Percentiles rank a stretch among this genome's conserved stretches.
These are phyloP conservation scores for Russula abietina DNA, from an alignment of 768 basidiomycete species.

Conservation along the genomic window DNA sequence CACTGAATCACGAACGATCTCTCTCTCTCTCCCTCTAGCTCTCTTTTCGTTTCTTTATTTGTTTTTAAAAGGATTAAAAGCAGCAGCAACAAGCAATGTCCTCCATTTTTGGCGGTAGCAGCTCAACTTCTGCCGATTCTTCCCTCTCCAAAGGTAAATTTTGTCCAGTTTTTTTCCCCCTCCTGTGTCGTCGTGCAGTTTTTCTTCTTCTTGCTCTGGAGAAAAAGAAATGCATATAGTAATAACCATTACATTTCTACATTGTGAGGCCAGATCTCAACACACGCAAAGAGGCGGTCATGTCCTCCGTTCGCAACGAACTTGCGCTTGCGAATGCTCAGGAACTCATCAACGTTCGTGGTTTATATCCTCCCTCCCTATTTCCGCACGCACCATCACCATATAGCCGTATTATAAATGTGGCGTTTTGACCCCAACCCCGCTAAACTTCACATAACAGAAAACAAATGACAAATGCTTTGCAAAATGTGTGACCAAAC, in stretches of 20 bases:
- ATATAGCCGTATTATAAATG: background rate
- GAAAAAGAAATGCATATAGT: background rate
- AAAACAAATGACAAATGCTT: constrained; percentile 78
- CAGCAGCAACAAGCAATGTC: constrained; percentile 19
- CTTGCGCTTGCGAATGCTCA: constrained; percentile 70
- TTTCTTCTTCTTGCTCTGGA: too few relatives aligned
- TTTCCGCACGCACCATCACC: background rate
- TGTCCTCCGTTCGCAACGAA: constrained; percentile 63
- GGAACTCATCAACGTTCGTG: constrained; percentile 68
- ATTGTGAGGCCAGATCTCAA: constrained; percentile 35
- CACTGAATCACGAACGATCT: too few relatives aligned
- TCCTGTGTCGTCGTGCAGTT: too few relatives aligned
- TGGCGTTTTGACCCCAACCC: background rate
- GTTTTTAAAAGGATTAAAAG: background rate
- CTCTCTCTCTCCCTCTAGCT: background rate
- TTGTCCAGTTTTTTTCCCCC: too few relatives aligned
- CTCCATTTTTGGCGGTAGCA: constrained; percentile 27
- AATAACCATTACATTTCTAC: background rate
- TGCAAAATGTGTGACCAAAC: constrained; percentile 70
- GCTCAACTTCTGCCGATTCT: constrained; percentile 17
- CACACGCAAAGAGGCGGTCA: constrained; percentile 41
- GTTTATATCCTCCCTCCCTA: background rate
- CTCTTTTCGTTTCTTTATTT: background rate
- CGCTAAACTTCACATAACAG: constrained; percentile 34
- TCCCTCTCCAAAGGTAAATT: constrained; percentile 17